Conservation (phyloP, 1,284 basidiomycete species). For the Exobasidium rhododendri region DNA sequence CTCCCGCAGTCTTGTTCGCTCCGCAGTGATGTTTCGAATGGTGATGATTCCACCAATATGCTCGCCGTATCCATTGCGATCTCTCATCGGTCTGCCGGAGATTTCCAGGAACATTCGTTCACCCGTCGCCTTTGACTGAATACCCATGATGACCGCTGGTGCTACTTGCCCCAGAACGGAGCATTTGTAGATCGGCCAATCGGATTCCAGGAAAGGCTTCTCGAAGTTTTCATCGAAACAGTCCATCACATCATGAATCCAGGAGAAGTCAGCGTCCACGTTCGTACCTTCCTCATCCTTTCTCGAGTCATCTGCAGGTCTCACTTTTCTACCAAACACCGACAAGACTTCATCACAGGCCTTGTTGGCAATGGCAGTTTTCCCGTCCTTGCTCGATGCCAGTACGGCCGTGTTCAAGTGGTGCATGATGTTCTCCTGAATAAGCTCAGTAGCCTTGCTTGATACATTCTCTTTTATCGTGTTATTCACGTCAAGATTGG, state of each 20-base stretch:
- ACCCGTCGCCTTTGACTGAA: slow-evolving; percentile 28
- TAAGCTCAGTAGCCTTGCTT: slow-evolving; percentile 20
- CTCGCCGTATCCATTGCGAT: slow-evolving; percentile 37
- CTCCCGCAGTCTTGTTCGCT: slow-evolving; percentile 16
- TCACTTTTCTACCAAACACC: slow-evolving; percentile 25
- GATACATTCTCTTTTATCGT: not conserved
- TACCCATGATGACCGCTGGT: slow-evolving; percentile 31
- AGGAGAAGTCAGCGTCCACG: slow-evolving; percentile 29
- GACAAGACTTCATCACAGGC: slow-evolving; percentile 41
- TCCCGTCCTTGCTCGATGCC: slow-evolving; percentile 40
- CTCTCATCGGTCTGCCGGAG: slow-evolving; percentile 40
- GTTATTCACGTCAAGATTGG: no score
- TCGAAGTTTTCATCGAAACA: slow-evolving; percentile 44
- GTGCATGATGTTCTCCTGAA: slow-evolving; percentile 36
- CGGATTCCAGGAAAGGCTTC: slow-evolving; percentile 32
- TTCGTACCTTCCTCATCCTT: no score
- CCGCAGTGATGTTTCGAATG: slow-evolving; percentile 35
- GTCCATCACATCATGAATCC: slow-evolving; percentile 39
- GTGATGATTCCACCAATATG: slow-evolving; percentile 46
- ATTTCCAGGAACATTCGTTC: slow-evolving; percentile 29
- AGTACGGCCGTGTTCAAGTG: slow-evolving; percentile 37
- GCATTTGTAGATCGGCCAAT: slow-evolving; percentile 46
- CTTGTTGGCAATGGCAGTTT: slow-evolving; percentile 37
- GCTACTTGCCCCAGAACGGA: slow-evolving; percentile 33
- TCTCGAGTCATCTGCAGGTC: not conserved